Base-by-base conservation (phyloP, 345 rosid species). In the Odontarrhena argentea region DNA sequence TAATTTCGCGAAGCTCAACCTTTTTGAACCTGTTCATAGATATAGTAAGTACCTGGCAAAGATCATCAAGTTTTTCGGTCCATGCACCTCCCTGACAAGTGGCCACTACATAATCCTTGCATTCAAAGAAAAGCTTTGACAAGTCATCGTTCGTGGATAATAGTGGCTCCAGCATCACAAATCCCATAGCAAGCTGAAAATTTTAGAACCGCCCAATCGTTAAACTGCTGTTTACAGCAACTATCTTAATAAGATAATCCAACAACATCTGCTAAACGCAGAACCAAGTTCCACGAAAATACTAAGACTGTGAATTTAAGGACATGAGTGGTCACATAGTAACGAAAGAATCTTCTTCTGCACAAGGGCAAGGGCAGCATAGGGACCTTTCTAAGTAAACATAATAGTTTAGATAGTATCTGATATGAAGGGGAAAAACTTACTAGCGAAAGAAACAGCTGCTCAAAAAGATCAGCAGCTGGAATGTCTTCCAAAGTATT, bases 391-490 rank as follows among this genome's bases (percentile, higher is more conserved):
- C 48, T 25, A 10, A 56, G 38, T 49, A 12, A 69, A 2, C 35
- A 22, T 3, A 25, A 24, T 15, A 67, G 11, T 44, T 65, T 50
- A 2, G 14, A 35, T 13, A 34, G 13, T 66, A 59, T 38, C 2
- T 8, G 24, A 50, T 52, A 15, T 36, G 56, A 15, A 59, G 57
- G 63, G 30, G 26, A 10, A 5, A 50, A 25, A 83, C 92, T 86
- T 74, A 94, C 97, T 56, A 91, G 77, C 44, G 99, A 83, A 81
- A 85, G 53, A 81, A 86, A 94, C 6, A 91, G 82, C 77, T 94
- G 99, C 67, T 80, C 85, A 55, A 94, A 88, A 64, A 94, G 83
- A 70, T 80, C 85, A 46, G 77, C 38, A 74, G 95, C 89, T 38
- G 81, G 71, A 57, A 94, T 84, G 71, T 88, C 96, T 78, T 91